These are phyloP conservation scores for Agaricales sp. DNA, from an alignment of 1,284 basidiomycete species.

Conservation along the genomic window DNA sequence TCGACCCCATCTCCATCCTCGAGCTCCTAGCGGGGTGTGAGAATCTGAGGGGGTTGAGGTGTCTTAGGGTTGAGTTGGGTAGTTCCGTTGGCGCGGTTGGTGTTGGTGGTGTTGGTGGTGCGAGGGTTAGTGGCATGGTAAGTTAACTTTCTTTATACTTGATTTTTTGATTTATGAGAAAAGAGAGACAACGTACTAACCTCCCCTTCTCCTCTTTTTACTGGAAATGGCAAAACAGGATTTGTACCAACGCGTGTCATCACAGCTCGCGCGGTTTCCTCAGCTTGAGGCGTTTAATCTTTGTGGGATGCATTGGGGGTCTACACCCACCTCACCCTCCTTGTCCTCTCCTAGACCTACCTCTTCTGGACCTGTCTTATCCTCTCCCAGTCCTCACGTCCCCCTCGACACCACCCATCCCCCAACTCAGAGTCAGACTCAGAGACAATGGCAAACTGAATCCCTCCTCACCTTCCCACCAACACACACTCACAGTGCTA, in stretches of 20 bases:
- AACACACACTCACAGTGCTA: neutral
- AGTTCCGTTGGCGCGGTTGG: neutral
- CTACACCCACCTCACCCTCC: neutral
- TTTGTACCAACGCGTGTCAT: constrained; percentile 52
- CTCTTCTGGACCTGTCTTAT: no score
- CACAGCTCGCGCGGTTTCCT: constrained; percentile 41
- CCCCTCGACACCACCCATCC: no score
- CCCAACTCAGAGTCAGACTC: no score
- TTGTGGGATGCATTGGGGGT: constrained; percentile 57
- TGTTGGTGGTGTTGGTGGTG: no score
- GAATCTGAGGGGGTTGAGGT: neutral
- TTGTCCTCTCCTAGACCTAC: neutral
- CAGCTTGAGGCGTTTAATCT: constrained; percentile 56
- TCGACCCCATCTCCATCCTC: neutral
- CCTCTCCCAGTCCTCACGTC: no score
- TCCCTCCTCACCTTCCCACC: no score
- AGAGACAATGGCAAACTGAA: no score
- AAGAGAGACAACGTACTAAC: no score
- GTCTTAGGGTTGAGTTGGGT: neutral
- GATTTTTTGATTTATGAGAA: neutral
- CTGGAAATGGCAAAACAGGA: constrained; percentile 27
- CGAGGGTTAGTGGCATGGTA: neutral
- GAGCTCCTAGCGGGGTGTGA: neutral
- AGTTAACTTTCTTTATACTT: neutral
- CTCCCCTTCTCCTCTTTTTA: constrained; percentile 14